Evolutionary conservation across 192 early-diverging fungal species (phyloP).

Genomic region (Paraglomus occultum): DNA sequence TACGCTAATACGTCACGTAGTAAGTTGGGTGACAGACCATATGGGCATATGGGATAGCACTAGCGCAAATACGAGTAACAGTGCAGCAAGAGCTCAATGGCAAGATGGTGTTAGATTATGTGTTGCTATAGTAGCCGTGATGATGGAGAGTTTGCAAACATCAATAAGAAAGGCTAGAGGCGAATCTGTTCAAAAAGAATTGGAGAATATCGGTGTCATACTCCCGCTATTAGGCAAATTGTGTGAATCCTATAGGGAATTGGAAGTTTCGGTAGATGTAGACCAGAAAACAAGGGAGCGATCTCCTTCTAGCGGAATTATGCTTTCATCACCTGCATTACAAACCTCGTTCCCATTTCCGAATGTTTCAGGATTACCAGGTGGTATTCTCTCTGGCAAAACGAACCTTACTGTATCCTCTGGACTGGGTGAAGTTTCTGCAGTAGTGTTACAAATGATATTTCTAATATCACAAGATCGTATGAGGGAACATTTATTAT

Average conservation of each 20-base stretch:
- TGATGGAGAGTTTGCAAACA: slow-evolving; percentile 38
- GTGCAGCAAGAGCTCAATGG: slow-evolving; percentile 39
- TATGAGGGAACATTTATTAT: slow-evolving; percentile 26
- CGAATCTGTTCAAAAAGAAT: neutral
- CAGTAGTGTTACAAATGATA: slow-evolving; percentile 26
- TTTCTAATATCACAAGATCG: slow-evolving; percentile 26
- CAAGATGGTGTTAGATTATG: slow-evolving; percentile 42
- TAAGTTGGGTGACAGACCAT: slow-evolving; percentile 35
- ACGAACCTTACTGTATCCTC: neutral
- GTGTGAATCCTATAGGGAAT: slow-evolving; percentile 27
- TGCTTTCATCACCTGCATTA: slow-evolving; percentile 8
- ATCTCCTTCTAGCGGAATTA: slow-evolving; percentile 7
- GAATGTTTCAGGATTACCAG: neutral
- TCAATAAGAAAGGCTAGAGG: slow-evolving; percentile 9
- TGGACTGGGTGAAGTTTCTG: slow-evolving; percentile 25
- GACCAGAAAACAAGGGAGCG: neutral
- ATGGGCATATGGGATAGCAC: slow-evolving; percentile 39
- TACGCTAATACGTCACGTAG: slow-evolving; percentile 27
- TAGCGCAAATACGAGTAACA: neutral
- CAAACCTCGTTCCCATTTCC: neutral
- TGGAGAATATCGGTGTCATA: slow-evolving; percentile 27
- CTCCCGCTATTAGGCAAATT: slow-evolving; percentile 25
- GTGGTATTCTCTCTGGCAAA: no score
- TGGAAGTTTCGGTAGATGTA: slow-evolving; percentile 9
- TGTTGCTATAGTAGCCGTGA: slow-evolving; percentile 36